Evolutionary conservation across 2,329 filamentous ascomycete genomes (phyloP), one percentile per base, ranked within the genome.

Genomic region (Cladophialophora bantiana): DNA sequence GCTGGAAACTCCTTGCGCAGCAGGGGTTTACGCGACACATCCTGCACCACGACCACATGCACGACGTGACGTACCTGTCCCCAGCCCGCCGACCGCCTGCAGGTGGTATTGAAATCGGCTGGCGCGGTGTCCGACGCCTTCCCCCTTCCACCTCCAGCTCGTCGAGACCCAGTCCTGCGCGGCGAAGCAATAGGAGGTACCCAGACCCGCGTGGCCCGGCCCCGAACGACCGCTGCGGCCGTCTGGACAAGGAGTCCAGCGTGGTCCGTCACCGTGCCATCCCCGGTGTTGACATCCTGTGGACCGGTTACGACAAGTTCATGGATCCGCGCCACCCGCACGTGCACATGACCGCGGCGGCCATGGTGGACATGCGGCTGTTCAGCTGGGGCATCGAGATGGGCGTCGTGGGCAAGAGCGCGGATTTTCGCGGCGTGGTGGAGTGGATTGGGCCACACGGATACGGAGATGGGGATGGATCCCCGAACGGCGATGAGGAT

Each of bases 1-100:
- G 42, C 56, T 69, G 67, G 67, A 60, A 60, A 7, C 4, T 69
- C 7, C 64, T 69, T 15, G 55, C 13, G 26, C 32, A 15, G 20
- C 64, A 69, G 26, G 64, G 64, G 0, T 69, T 69, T 20, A 62
- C 58, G 4, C 50, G 59, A 9, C 34, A 57, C 13, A 58, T 65
- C 20, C 38, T 68, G 18, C 61, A 61, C 35, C 45, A 63, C 26
- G 57, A 63, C 57, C 67, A 64, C 48, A 50, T 56, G 32, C 59
- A 65, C 55, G 60, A 64, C 35, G 61, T 55, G 50, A 67, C 62
- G 13, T 1, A 56, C 18, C 5, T 38, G n/a, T 26, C 32, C 7
- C 5, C 40, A 1, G 15, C 18, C 45, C 45, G 10, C 18, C 45
- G 10, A 9, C 18, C 10, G 9, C 15, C 13, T 26, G 4, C 31